Evolutionary conservation across 2,329 filamentous ascomycete species (phyloP), one percentile per base, ranked within the genome.

Genomic region (Fusarium sp.): DNA sequence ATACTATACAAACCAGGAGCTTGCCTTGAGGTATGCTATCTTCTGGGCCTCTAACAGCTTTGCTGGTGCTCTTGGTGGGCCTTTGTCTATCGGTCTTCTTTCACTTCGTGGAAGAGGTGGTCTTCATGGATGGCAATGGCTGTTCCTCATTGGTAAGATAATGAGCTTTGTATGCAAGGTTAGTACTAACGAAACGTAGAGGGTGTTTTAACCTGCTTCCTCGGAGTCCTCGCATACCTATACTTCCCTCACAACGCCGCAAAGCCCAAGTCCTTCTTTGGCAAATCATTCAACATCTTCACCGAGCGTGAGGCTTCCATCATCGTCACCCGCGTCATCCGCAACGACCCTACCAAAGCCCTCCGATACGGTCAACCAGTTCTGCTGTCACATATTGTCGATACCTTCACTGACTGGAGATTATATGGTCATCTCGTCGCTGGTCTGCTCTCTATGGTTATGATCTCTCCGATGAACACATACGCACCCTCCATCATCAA

Each of bases 401-500:
- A 78, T 28, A 80, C 79, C 0, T 78, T 80, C 14, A 47, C 54
- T 17, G 79, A 80, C 49, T 80, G 79, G 78, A 63, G 78, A 26
- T 9, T 80, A 12, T 80, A 80, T 20, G 79, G 79, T 0, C 79
- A 80, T 55, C 72, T 80, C 0, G 63, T 77, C 4, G 76, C 74
- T 0, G 79, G 65, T 0, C 58, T 80, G 1, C 72, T 80, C 3
- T 79, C 79, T 12, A 80, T 80, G 79, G 65, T 80, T 18, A 80
- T 80, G 79, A 80, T 80, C 20, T 48, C 79, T 3, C 79, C 79
- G 0, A 77, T 80, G 72, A 80, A 80, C 35, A 80, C 78, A 1
- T 80, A 80, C 26, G 79, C 76, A 0, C 79, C 79, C 0, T 80
- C 79, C 3, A 80, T 80, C 20, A 80, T 80, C 63, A 79, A 80